Base-by-base conservation (phyloP, 2,329 filamentous ascomycete genomes). In the Knoxdaviesia proteae region DNA sequence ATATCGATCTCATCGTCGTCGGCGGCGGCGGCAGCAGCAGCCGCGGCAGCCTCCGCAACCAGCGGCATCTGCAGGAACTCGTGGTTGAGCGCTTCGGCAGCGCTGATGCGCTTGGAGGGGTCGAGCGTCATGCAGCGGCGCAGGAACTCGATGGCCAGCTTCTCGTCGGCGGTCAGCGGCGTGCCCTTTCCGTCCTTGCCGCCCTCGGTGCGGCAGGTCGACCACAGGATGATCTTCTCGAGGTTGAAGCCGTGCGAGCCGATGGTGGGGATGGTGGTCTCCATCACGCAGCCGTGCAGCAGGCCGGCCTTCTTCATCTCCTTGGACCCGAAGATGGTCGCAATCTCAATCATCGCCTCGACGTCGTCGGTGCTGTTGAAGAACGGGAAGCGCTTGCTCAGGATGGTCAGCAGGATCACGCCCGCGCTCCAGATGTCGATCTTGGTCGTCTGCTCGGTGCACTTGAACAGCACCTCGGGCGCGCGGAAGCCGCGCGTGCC, bases 331-430 rank as follows among this genome's bases (percentile, higher is more conserved):
- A 96, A 94, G 47, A 98, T 93, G 45, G 84, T 93, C 34, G 87
- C 83, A 50, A 98, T 92, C 59, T 98, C 90, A 50, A 98, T 88
- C 71, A 94, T 80, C 42, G 90, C 90, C 55, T 98, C 90, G 40
- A 98, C 81, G 53, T 98, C 90, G 57, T 98, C 90, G n/a, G 86
- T 80, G 39, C 84, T 93, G 61, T 98, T 94, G 68, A 98, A 98
- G 61, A 98, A 98, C 1, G 90, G 90, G 53, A 98, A 98, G 4
- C 90, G 77, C 44, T 81, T 80, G 36, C 83, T 88, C 9, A 98
- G 67, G 48, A 98, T 80, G 1, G 90, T 98, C n/a, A 98, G 67
- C 3, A 98, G 69, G 44, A 98, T 93, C n/a, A 98, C 87, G 37
- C 90, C 90, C 0, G 80, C 87, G 30, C 84, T 94, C 90, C 90